Evolutionary conservation across 352 stramenopile species (phyloP).

Genomic region (Peronospora belbahrii): DNA sequence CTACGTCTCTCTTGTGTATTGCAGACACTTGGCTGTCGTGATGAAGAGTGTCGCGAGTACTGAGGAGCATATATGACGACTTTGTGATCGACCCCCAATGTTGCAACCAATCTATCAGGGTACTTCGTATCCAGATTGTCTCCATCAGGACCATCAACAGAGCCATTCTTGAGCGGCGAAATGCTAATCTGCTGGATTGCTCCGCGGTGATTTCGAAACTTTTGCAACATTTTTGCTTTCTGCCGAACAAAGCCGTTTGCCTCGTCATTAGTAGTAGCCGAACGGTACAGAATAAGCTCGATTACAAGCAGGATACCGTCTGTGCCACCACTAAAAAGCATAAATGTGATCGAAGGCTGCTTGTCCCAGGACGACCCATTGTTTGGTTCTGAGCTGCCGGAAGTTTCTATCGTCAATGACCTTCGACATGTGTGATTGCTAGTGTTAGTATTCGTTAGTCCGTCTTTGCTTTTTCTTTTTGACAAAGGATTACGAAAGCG

Average conservation of each 20-base stretch:
- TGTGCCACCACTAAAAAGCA: conserved; percentile 61
- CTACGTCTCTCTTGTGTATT: neutral
- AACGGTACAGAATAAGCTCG: conserved; percentile 35
- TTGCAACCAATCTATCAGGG: conserved; percentile 58
- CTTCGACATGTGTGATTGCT: neutral
- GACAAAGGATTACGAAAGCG: conserved; percentile 30
- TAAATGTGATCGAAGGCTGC: conserved; percentile 36
- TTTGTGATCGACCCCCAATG: conserved; percentile 48
- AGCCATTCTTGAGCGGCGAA: conserved; percentile 29
- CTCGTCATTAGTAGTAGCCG: conserved; percentile 9
- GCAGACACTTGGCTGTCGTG: conserved; percentile 2
- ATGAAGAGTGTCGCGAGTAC: conserved; percentile 36
- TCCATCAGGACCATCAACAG: neutral
- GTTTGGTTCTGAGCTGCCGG: neutral
- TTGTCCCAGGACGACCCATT: neutral
- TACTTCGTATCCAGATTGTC: conserved; percentile 15
- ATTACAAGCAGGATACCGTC: conserved; percentile 53
- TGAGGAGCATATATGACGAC: conserved; percentile 55
- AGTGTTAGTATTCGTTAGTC: conserved; percentile 18
- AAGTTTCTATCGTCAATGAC: conserved; percentile 1
- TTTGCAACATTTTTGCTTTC: conserved; percentile 38
- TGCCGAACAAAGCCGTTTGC: conserved; percentile 22
- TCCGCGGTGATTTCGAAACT: conserved; percentile 52
- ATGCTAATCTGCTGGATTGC: conserved; percentile 58
- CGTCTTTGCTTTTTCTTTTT: conserved; percentile 28